Conservation (phyloP, 306 rosid species). For the Pterocarpus macrocarpus region DNA sequence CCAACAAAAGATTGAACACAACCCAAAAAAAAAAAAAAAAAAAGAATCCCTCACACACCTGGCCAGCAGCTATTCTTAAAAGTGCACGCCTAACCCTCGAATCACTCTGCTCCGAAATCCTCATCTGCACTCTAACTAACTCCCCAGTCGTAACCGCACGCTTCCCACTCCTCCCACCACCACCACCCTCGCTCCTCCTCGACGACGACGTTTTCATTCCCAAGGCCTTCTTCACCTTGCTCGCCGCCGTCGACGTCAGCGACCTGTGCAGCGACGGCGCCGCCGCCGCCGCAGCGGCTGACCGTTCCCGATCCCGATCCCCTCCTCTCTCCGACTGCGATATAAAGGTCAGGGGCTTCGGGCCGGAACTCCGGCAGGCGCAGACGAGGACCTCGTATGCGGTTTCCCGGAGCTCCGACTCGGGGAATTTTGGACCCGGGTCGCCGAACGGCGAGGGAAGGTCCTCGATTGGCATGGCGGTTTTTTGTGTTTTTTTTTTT, state of each 20-base stretch:
- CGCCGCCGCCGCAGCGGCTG: constrained; percentile 31
- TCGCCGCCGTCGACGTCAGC: constrained; percentile 84
- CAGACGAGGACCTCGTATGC: constrained; percentile 89
- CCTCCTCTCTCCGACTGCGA: constrained; percentile 76
- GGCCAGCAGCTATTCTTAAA: constrained; percentile 86
- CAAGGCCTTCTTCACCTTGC: constrained; percentile 85
- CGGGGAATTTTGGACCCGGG: constrained; percentile 50
- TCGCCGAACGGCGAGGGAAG: constrained; percentile 77
- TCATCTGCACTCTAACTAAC: constrained; percentile 86
- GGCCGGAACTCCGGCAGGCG: constrained; percentile 84
- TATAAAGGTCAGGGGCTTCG: constrained; percentile 81
- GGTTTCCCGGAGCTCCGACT: constrained; percentile 89
- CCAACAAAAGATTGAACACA: not conserved
- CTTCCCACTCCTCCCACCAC: constrained; percentile 39
- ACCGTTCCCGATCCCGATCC: constrained; percentile 51
- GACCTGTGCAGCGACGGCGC: constrained; percentile 78
- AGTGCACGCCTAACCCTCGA: constrained; percentile 82
- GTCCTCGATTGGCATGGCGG: constrained; percentile 69
- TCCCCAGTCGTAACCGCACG: constrained; percentile 79
- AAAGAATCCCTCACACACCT: constrained; percentile 57
- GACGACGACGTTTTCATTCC: constrained; percentile 77
- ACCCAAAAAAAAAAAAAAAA: not conserved
- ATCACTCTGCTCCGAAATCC: constrained; percentile 84
- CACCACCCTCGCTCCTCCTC: constrained; percentile 31
- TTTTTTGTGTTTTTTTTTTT: constrained; percentile 50